phyloP scores from a whole-genome alignment of 2,329 filamentous ascomycete genomes.

The Claviceps digitariae region DNA sequence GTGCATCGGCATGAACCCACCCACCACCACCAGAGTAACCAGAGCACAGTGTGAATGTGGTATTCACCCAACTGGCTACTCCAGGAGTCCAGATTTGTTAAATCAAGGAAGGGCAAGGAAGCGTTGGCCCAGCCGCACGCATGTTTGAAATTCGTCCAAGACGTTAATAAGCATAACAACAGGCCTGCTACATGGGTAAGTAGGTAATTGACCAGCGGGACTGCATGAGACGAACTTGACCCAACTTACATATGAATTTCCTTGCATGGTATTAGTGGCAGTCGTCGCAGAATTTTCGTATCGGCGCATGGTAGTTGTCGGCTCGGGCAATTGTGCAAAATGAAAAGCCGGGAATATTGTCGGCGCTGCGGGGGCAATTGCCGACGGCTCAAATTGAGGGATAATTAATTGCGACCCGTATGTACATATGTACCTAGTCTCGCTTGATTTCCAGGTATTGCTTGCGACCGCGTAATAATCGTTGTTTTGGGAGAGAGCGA shows the following conservation, averaged over 20 bases:
- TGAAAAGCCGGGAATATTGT: neutral
- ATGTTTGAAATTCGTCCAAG: neutral
- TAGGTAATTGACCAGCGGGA: neutral
- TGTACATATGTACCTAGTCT: neutral
- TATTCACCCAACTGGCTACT: neutral
- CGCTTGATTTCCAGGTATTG: neutral
- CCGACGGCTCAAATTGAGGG: constrained; percentile 4
- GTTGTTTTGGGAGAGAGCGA: neutral
- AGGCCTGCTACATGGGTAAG: neutral
- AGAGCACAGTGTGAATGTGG: neutral
- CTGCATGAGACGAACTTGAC: neutral
- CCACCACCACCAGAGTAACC: neutral
- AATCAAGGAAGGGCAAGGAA: neutral
- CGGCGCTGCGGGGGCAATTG: constrained; percentile 3
- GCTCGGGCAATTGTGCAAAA: neutral
- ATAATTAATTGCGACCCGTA: constrained; percentile 1
- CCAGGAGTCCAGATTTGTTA: neutral
- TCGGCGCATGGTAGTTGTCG: neutral
- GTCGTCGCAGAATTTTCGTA: neutral
- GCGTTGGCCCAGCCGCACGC: neutral
- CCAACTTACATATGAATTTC: too few species aligned
- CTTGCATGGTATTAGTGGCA: too few species aligned
- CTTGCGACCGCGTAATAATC: neutral
- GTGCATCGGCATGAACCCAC: constrained; percentile 1
- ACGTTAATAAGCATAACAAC: neutral